A percentile compares a stretch with the other conserved stretches of the same genome.
phyloP scores from a whole-genome alignment of 176 grass and related monocot genomes.

The Oryza punctata region DNA sequence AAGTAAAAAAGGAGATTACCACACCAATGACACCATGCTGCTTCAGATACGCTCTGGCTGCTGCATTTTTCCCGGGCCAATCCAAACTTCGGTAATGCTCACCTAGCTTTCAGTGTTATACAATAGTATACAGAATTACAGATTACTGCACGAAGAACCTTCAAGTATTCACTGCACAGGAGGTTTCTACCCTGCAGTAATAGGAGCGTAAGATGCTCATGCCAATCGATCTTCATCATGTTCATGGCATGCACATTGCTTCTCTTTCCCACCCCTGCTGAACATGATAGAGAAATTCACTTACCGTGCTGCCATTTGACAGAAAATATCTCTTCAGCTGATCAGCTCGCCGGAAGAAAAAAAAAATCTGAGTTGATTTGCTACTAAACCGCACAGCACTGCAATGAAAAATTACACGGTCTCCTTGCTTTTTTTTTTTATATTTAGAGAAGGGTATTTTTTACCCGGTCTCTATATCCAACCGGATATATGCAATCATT shows the following conservation, averaged over 20 bases:
- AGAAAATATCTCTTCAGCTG: not conserved
- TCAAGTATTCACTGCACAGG: not conserved
- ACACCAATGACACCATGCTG: not conserved
- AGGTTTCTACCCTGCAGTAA: not conserved
- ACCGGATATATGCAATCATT: too few species aligned
- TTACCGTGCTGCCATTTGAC: not conserved
- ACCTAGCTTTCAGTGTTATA: not conserved
- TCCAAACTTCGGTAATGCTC: not conserved
- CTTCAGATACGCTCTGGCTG: not conserved
- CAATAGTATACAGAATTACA: not conserved
- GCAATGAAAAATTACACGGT: not conserved
- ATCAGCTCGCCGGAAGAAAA: not conserved
- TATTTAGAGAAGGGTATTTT: too few species aligned
- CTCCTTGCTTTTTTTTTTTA: too few species aligned
- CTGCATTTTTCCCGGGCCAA: not conserved
- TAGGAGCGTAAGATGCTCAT: not conserved
- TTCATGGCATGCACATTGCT: not conserved
- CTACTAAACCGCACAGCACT: not conserved
- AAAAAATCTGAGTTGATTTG: not conserved
- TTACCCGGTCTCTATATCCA: too few species aligned
- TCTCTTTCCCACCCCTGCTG: not conserved
- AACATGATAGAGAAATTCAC: conserved; percentile 1
- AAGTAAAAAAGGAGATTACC: not conserved
- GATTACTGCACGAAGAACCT: not conserved
- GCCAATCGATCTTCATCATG: not conserved